These are phyloP conservation scores for Ganoderma leucocontextum DNA, from an alignment of 1,284 basidiomycete species.

Conservation along the genomic window DNA sequence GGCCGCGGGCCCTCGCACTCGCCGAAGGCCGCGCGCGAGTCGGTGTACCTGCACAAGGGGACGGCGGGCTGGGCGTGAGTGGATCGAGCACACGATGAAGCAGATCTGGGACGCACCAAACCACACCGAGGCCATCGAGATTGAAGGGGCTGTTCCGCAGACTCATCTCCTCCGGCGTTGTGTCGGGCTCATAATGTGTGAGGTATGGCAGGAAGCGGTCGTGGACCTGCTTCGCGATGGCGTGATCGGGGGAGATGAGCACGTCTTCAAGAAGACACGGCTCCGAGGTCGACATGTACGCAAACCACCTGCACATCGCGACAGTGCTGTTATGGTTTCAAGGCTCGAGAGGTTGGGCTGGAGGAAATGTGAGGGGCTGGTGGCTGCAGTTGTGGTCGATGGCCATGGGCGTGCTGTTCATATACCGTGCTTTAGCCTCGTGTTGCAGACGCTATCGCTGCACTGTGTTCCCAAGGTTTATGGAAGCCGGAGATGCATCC, in stretches of 20 bases:
- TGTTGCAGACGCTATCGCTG: background rate
- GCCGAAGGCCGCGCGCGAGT: constrained; percentile 39
- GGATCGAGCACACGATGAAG: background rate
- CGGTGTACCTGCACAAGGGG: constrained; percentile 35
- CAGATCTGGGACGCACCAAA: constrained; percentile 32
- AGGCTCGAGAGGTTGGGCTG: background rate
- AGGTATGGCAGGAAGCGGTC: constrained; percentile 46
- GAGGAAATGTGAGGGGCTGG: background rate
- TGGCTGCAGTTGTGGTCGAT: background rate
- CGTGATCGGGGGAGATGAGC: constrained; percentile 44
- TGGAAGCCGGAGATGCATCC: background rate
- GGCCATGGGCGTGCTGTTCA: background rate
- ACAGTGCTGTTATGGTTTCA: background rate
- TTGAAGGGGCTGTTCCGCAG: constrained; percentile 44
- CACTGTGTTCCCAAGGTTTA: background rate
- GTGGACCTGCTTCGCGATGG: constrained; percentile 47
- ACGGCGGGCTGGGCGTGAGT: background rate
- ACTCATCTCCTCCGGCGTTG: constrained; percentile 36
- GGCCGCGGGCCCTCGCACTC: constrained; percentile 43
- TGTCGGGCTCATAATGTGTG: constrained; percentile 38
- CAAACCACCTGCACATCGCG: constrained; percentile 47
- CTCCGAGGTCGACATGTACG: constrained; percentile 47
- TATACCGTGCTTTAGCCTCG: background rate
- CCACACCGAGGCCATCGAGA: constrained; percentile 42
- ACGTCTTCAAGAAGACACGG: constrained; percentile 48